Evolutionary conservation across 257 asterid species (phyloP), one percentile per base, ranked within the genome.

Genomic region (Henckelia pumila): DNA sequence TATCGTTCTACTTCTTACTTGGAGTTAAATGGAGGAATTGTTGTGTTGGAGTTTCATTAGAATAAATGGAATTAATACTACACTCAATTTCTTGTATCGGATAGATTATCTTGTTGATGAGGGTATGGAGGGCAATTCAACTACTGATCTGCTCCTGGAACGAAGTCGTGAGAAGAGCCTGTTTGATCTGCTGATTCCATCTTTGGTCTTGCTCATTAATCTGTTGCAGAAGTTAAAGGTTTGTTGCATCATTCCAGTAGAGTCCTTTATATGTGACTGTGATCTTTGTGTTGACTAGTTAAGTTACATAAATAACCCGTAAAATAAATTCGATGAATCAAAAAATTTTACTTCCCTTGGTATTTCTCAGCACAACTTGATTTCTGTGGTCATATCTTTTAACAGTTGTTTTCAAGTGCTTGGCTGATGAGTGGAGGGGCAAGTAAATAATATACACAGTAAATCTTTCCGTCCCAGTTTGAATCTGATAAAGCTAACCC

Each of bases 31-130:
- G 64, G 24, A 20, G 23, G 21, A 60, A 50, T 56, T 19, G 10
- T 52, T 72, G 58, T 52, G 68, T 60, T 63, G 73, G 37, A 60
- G 32, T 44, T 78, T 70, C 69, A 66, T 33, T 40, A 44, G 5
- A 16, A 24, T 30, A 4, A 16, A 35, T 64, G 28, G 28, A 29
- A 4, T 63, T 59, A 70, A 70, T 24, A 64, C 61, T 59, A 72
- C 33, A 66, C 73, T 24, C 81, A 58, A 67, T 59, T 74, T 60
- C 55, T 66, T 74, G 55, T 75, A 77, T 78, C 71, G 56, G 67
- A 63, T 87, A 94, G 99, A 94, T 94, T 88, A 85, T 80, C 95
- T 94, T 69, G 96, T 94, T 74, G 99, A 91, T 84, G 97, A 94
- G 82, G 89, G 99, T 63, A 73, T 85, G 4, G 99, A 94, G 77